phyloP scores from a whole-genome alignment of 345 rosid species.

The Theobroma cacao region DNA sequence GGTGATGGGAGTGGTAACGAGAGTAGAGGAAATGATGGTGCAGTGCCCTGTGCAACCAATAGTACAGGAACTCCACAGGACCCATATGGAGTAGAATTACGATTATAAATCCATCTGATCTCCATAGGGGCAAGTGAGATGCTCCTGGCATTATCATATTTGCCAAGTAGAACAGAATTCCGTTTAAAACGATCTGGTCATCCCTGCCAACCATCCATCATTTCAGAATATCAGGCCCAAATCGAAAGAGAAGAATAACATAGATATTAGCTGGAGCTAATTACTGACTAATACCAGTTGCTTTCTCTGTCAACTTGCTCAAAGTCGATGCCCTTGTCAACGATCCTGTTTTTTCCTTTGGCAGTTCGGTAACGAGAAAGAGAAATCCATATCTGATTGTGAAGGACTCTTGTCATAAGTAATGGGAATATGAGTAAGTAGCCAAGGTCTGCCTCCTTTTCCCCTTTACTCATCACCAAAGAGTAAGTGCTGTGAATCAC shows the following conservation, averaged over 20 bases:
- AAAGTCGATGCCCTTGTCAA: conserved; percentile 61
- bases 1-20: conserved; percentile 65
- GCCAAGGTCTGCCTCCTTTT: conserved; percentile 30
- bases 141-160: conserved; percentile 18
- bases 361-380: conserved; percentile 48
- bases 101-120: conserved; percentile 37
- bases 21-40: conserved; percentile 58
- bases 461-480: conserved; percentile 18
- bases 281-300: conserved; percentile 53
- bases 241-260: too few species aligned
- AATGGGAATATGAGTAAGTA: conserved; percentile 39
- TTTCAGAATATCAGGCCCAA: too few species aligned
- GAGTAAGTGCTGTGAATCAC: conserved; percentile 40
- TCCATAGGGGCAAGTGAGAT: conserved; percentile 38
- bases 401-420: conserved; percentile 41
- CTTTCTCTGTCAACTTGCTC: conserved; percentile 65
- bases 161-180: conserved; percentile 25
- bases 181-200: conserved; percentile 44
- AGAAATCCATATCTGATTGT: conserved; percentile 63
- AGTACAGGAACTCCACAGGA: conserved; percentile 55
- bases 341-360: conserved; percentile 47
- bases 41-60: conserved; percentile 54
- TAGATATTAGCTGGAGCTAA: not conserved
- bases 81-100: conserved; percentile 35
- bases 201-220: conserved; percentile 26